phyloP scores from a whole-genome alignment of 805 yeast genomes.

The Candida xiaguanensis region DNA sequence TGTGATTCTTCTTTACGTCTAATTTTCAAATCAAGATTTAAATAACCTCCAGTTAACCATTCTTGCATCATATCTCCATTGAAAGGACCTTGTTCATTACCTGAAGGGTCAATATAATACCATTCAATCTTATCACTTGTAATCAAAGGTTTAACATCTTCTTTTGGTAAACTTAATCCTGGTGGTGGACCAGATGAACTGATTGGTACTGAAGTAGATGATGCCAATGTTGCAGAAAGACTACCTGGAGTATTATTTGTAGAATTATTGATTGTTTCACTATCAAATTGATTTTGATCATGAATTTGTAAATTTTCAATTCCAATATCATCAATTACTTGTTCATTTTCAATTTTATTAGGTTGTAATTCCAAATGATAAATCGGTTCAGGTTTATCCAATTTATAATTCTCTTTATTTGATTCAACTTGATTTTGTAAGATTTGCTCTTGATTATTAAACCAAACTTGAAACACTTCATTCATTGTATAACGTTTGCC shows the following conservation, averaged over 20 bases:
- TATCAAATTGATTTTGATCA: background rate
- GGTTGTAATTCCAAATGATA: slow-evolving; percentile 33
- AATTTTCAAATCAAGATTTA: slow-evolving; percentile 50
- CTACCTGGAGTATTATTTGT: slow-evolving; percentile 2
- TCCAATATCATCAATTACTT: background rate
- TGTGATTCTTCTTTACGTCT: slow-evolving; percentile 54
- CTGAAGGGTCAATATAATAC: slow-evolving; percentile 70
- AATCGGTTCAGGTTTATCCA: slow-evolving; percentile 27
- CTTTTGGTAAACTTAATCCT: slow-evolving; percentile 11
- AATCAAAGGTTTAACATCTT: slow-evolving; percentile 14
- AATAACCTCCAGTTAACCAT: slow-evolving; percentile 65
- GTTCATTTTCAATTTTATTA: background rate
- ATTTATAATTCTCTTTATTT: slow-evolving; percentile 26
- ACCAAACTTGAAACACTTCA: slow-evolving; percentile 54
- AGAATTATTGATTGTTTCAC: background rate
- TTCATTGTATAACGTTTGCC: slow-evolving; percentile 46
- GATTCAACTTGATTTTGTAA: slow-evolving; percentile 12
- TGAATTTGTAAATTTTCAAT: slow-evolving; percentile 9
- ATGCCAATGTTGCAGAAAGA: slow-evolving; percentile 3
- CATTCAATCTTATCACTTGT: slow-evolving; percentile 51
- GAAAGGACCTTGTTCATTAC: slow-evolving; percentile 80
- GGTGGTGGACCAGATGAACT: slow-evolving; percentile 18
- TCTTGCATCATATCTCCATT: slow-evolving; percentile 69
- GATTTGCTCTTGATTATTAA: slow-evolving; percentile 26
- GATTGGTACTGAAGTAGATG: slow-evolving; percentile 1